Evolutionary conservation across 1,139 yeast genomes (phyloP).

Genomic region (Nadsonia commutata): DNA sequence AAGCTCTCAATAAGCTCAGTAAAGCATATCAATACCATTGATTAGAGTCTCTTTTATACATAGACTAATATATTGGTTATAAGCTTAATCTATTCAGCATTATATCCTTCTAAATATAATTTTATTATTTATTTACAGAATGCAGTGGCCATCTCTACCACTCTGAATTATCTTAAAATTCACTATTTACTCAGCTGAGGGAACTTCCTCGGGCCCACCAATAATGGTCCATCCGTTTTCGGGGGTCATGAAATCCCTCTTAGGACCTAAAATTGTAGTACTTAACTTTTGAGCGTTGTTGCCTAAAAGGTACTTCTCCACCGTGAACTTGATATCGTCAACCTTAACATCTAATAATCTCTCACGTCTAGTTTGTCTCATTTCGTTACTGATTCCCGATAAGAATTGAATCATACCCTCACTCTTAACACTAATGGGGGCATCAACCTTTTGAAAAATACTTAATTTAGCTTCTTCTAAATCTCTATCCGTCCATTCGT

Average conservation of each 20-base stretch:
- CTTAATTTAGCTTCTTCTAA: conserved; percentile 81
- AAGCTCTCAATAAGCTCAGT: too few relatives aligned
- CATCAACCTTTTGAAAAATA: conserved; percentile 81
- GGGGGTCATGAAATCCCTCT: conserved; percentile 22
- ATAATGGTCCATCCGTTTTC: conserved; percentile 23
- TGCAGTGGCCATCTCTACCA: too few relatives aligned
- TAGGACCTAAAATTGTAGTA: conserved; percentile 41
- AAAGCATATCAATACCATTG: too few relatives aligned
- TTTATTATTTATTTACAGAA: too few relatives aligned
- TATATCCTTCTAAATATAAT: too few relatives aligned
- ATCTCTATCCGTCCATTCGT: conserved; percentile 41
- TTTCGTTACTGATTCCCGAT: conserved; percentile 60
- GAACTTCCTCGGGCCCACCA: background rate
- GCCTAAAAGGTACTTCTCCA: conserved; percentile 40
- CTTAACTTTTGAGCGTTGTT: conserved; percentile 18
- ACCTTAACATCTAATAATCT: conserved; percentile 48
- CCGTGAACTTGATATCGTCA: conserved; percentile 49
- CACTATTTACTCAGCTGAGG: too few relatives aligned
- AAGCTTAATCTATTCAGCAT: too few relatives aligned
- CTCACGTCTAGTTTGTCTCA: conserved; percentile 70
- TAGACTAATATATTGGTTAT: too few relatives aligned
- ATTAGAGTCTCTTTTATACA: too few relatives aligned
- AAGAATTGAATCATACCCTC: conserved; percentile 60
- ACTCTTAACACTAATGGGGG: conserved; percentile 68
- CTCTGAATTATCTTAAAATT: too few relatives aligned